A percentile compares a stretch with the other conserved stretches of the same genome.
phyloP scores from a whole-genome alignment of 2,329 filamentous ascomycete species.

The Tolypocladium inflatum region DNA sequence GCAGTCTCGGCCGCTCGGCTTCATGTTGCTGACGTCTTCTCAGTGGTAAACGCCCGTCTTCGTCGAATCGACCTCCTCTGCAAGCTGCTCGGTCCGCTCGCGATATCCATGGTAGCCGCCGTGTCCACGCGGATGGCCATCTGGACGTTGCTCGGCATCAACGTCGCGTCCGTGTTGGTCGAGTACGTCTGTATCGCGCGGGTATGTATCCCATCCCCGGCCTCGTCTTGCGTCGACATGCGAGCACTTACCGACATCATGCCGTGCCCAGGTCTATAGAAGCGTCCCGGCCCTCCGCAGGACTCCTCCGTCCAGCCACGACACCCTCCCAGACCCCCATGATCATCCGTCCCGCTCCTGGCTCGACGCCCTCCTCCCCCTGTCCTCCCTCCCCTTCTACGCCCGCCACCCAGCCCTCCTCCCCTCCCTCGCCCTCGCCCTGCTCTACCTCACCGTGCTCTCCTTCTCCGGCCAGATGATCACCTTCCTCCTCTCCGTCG shows the following conservation, averaged over 20 bases:
- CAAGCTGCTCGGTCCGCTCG: slow-evolving; percentile 47
- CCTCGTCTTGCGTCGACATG: slow-evolving; percentile 12
- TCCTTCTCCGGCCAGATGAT: slow-evolving; percentile 54
- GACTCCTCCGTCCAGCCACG: neutral
- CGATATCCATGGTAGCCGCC: slow-evolving; percentile 42
- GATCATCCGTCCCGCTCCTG: neutral
- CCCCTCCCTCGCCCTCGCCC: slow-evolving; percentile 47
- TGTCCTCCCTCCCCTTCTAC: slow-evolving; percentile 28
- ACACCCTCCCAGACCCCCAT: neutral
- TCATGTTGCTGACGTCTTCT: slow-evolving; percentile 6
- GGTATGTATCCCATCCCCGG: slow-evolving; percentile 16
- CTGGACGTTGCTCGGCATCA: slow-evolving; percentile 37
- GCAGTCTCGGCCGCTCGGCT: neutral
- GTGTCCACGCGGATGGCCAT: slow-evolving; percentile 40
- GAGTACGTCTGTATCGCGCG: slow-evolving; percentile 43
- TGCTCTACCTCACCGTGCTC: slow-evolving; percentile 54
- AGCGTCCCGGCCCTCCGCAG: neutral
- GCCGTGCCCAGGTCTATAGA: slow-evolving; percentile 5
- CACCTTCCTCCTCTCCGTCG: slow-evolving; percentile 48
- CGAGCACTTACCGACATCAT: neutral
- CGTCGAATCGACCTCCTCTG: slow-evolving; percentile 52
- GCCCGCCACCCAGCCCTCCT: slow-evolving; percentile 45
- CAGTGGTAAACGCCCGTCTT: slow-evolving; percentile 47
- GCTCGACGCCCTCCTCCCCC: neutral
- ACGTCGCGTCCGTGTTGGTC: slow-evolving; percentile 32